phyloP scores from a whole-genome alignment of 345 rosid species.

The Eucalyptus brandiana region DNA sequence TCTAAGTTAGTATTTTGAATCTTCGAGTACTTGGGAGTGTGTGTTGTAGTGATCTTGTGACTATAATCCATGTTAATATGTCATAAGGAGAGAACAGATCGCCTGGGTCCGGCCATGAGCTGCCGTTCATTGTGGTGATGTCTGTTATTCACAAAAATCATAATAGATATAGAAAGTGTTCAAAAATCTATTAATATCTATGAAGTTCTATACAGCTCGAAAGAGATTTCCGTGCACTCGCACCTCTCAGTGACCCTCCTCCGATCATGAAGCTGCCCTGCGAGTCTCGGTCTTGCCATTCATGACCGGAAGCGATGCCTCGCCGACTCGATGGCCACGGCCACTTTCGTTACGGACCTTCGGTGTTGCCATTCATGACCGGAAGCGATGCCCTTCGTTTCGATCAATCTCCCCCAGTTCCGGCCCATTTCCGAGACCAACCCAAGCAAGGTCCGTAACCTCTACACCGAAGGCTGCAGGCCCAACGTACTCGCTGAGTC shows the following conservation, averaged over 20 bases:
- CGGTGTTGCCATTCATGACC: not conserved
- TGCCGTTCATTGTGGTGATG: too few species aligned
- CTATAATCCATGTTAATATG: too few species aligned
- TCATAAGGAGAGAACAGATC: too few species aligned
- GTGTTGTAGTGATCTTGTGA: too few species aligned
- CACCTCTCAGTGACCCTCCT: conserved; percentile 7
- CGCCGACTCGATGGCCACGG: not conserved
- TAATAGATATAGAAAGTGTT: too few species aligned
- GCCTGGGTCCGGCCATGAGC: too few species aligned
- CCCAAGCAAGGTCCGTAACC: not conserved
- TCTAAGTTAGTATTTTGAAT: too few species aligned
- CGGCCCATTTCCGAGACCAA: not conserved
- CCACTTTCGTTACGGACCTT: too few species aligned
- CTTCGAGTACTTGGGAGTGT: too few species aligned
- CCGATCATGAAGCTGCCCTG: not conserved
- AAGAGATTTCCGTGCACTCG: not conserved
- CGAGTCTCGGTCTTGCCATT: not conserved
- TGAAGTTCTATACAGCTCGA: not conserved
- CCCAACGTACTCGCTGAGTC: conserved; percentile 9
- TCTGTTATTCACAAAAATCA: too few species aligned
- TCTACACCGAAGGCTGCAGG: conserved; percentile 6
- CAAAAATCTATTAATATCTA: too few species aligned
- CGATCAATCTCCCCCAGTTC: conserved; percentile 1
- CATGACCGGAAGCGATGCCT: not conserved
- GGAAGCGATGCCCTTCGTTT: conserved; percentile 2